phyloP scores from a whole-genome alignment of 2,329 filamentous ascomycete genomes.

The Byssoonygena ceratinophila region DNA sequence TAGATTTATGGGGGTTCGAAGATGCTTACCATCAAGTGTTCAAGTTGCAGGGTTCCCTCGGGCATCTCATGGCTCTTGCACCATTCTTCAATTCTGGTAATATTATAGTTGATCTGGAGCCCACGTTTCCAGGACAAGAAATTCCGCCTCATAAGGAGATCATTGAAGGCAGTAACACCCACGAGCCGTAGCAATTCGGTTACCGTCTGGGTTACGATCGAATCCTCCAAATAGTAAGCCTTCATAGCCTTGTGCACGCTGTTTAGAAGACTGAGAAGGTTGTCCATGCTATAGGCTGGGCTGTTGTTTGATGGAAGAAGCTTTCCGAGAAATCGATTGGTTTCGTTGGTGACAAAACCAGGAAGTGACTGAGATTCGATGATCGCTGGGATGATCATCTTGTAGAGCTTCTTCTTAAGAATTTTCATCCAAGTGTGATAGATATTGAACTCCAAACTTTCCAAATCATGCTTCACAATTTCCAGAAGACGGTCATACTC shows the following conservation, averaged over 20 bases:
- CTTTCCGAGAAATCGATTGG: constrained; percentile 95
- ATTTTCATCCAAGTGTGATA: constrained; percentile 99
- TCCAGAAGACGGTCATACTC: constrained; percentile 95
- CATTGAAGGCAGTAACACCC: constrained; percentile 96
- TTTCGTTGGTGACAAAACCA: constrained; percentile 97
- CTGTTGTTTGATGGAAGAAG: constrained; percentile 79
- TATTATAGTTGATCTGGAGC: constrained; percentile 99
- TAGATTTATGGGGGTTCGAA: not conserved
- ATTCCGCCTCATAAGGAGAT: constrained; percentile 92
- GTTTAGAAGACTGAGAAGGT: constrained; percentile 87
- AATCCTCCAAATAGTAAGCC: constrained; percentile 92
- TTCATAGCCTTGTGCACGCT: constrained; percentile 99
- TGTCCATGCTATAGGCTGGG: constrained; percentile 99
- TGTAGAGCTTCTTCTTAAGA: constrained; percentile 95
- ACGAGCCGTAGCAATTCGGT: constrained; percentile 88
- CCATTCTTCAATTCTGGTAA: constrained; percentile 98
- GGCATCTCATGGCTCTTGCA: constrained; percentile 99
- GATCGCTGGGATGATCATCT: constrained; percentile 99
- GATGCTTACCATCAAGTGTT: constrained; percentile 78
- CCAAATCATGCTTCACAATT: constrained; percentile 97
- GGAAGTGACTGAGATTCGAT: constrained; percentile 97
- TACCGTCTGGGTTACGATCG: constrained; percentile 89
- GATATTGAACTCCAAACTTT: constrained; percentile 98
- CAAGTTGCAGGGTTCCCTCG: constrained; percentile 89
- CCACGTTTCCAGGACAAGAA: constrained; percentile 99